Conservation (phyloP, 306 rosid genomes). For the Trifolium subterraneum region DNA sequence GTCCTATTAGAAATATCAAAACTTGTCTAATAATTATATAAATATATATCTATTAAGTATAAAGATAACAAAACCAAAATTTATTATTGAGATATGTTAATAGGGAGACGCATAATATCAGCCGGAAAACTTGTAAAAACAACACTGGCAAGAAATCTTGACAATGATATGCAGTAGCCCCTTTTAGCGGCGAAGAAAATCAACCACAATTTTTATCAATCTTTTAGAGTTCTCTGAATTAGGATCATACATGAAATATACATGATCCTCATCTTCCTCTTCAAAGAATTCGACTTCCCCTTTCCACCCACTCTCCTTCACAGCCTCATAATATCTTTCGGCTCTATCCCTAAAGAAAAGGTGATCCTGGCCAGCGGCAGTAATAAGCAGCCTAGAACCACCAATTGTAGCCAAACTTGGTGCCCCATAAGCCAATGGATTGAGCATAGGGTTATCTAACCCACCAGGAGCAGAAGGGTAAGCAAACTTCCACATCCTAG, state of each 20-base stretch:
- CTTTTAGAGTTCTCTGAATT: conserved; percentile 7
- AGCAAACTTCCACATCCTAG: conserved; percentile 35
- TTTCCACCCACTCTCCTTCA: conserved; percentile 48
- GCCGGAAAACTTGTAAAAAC: not conserved
- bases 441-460: conserved; percentile 45
- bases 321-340: conserved; percentile 33
- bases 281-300: conserved; percentile 44
- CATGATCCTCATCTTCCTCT: conserved; percentile 42
- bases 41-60: no score
- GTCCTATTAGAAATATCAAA: no score
- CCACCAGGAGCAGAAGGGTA: conserved; percentile 50
- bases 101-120: not conserved
- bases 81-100: not conserved
- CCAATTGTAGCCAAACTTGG: conserved; percentile 49
- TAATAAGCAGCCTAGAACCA: conserved; percentile 42
- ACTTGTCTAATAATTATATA: no score
- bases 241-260: conserved; percentile 7
- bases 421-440: conserved; percentile 45
- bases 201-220: conserved; percentile 11
- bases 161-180: not conserved
- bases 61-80: no score
- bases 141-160: not conserved
- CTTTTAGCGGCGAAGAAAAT: conserved; percentile 30
- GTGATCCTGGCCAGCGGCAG: conserved; percentile 45
- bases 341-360: conserved; percentile 36